Conservation (phyloP, 2,329 filamentous ascomycete genomes). For the Beauveria sp. region DNA sequence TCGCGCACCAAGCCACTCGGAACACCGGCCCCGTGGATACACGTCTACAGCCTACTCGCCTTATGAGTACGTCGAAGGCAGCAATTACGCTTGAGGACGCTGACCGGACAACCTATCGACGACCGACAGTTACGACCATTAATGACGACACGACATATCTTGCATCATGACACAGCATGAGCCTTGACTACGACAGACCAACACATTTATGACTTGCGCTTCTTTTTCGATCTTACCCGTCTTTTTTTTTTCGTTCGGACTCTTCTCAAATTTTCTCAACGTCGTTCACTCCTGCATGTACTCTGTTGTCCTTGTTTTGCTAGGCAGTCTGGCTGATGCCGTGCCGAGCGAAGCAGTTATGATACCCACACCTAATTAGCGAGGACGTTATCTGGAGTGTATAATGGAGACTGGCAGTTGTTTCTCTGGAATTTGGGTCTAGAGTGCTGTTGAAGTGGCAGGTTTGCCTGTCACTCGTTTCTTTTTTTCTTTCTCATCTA, state of each 20-base stretch:
- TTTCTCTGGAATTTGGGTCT: slow-evolving; percentile 1
- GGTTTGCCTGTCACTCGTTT: slow-evolving; percentile 1
- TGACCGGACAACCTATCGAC: background rate
- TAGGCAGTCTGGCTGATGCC: slow-evolving; percentile 10
- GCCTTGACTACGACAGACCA: background rate
- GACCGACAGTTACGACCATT: slow-evolving; percentile 6
- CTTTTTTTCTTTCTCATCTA: slow-evolving; percentile 15
- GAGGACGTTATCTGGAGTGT: slow-evolving; percentile 8
- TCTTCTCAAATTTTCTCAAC: slow-evolving; percentile 14
- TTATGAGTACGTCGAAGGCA: slow-evolving; percentile 14
- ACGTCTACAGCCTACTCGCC: slow-evolving; percentile 18
- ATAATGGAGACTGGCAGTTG: slow-evolving; percentile 6
- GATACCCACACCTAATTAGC: slow-evolving; percentile 11
- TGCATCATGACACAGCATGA: slow-evolving; percentile 5
- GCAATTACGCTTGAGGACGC: slow-evolving; percentile 5
- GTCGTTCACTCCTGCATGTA: slow-evolving; percentile 17
- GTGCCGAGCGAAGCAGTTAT: slow-evolving; percentile 7
- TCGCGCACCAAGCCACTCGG: slow-evolving; percentile 43
- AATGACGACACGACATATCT: slow-evolving; percentile 9
- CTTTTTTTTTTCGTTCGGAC: background rate
- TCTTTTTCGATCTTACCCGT: slow-evolving; percentile 14
- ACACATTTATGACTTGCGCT: slow-evolving; percentile 6
- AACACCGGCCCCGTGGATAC: slow-evolving; percentile 33
- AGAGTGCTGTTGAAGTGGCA: background rate
- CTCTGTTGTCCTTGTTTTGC: slow-evolving; percentile 14